Base-by-base conservation (phyloP, 805 yeast genomes). In the Ogataea allantospora region DNA sequence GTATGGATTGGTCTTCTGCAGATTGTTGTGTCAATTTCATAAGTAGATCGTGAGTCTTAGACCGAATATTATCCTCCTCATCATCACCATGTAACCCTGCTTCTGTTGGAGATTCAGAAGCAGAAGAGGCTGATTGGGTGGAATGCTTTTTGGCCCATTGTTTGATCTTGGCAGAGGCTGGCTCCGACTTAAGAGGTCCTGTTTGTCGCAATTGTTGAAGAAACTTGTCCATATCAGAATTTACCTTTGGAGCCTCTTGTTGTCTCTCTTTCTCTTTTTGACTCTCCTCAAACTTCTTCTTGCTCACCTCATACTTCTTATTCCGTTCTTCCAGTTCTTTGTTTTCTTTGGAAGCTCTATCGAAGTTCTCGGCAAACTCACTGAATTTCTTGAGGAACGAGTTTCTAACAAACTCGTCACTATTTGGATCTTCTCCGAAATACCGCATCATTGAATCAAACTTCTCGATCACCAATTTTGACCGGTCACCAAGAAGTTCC, bases 191-290 rank as follows among this genome's bases (percentile, higher is more conserved):
- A 5, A 79, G 64, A 8, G 93, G 85, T 1, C 91, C 95, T 0
- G 93, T 86, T 12, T 89, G 88, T 55, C 88, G 83, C 54, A 93
- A 73, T 54, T 84, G 87, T 58, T 88, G 95, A 41, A 93, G 70
- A 33, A 93, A 68, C 23, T 83, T 77, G 58, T 93, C 99, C 84
- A 93, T 88, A 27, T 88, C 83, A 32, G 61, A 52, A 22, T 41
- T 55, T 31, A 43, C 47, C 14, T 41, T 30, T 7, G 48, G 34
- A 13, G 59, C 65, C 12, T 65, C 79, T 12, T 64, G 75, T 19
- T 66, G 70, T 13, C 63, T 70, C 11, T 50, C 61, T 27, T 57
- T 60, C 11, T 54, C 55, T 19, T 63, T 67, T 30, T 62, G 54
- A 21, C 52, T 57, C 21, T 54, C 66, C 46, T 80, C 83, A 18